A percentile compares a stretch with the other conserved stretches of the same genome.
phyloP scores from a whole-genome alignment of 805 yeast genomes.

The Tetrapisispora fleetii region DNA sequence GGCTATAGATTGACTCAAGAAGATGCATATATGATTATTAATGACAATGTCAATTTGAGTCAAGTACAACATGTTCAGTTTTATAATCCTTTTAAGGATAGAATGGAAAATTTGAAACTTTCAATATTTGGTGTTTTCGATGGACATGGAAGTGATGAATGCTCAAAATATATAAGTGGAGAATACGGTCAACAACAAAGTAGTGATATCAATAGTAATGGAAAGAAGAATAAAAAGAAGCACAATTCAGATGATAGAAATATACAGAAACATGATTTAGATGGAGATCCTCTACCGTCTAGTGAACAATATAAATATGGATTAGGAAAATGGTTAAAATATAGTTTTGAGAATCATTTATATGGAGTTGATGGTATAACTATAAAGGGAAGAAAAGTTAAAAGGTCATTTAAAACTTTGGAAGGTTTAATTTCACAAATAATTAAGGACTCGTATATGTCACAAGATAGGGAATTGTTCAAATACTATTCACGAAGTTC shows the following conservation, averaged over 20 bases:
- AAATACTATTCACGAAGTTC: constrained; percentile 31
- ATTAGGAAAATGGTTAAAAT: constrained; percentile 22
- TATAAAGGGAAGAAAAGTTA: constrained; percentile 3
- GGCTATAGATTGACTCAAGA: constrained; percentile 70
- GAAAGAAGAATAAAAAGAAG: constrained; percentile 5
- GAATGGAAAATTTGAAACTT: constrained; percentile 14
- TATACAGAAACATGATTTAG: not conserved
- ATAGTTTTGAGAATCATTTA: constrained; percentile 23
- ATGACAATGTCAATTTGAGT: constrained; percentile 28
- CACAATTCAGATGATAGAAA: constrained; percentile 3
- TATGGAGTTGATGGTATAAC: constrained; percentile 15
- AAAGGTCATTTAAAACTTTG: constrained; percentile 21
- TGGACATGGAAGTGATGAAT: constrained; percentile 69
- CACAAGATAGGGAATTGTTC: constrained; percentile 38
- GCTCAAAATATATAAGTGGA: constrained; percentile 44
- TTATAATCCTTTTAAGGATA: constrained; percentile 24
- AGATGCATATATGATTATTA: constrained; percentile 54
- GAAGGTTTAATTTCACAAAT: constrained; percentile 30
- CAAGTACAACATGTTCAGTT: constrained; percentile 27
- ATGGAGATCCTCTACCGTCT: not conserved
- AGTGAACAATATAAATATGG: constrained; percentile 8
- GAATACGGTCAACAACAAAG: constrained; percentile 1
- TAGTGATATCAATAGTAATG: not conserved
- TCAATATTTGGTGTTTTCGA: constrained; percentile 65
- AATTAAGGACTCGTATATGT: constrained; percentile 36